A percentile compares a stretch with the other conserved stretches of the same genome.
Evolutionary conservation across 768 basidiomycete species (phyloP).

Genomic region (Imleria badia): DNA sequence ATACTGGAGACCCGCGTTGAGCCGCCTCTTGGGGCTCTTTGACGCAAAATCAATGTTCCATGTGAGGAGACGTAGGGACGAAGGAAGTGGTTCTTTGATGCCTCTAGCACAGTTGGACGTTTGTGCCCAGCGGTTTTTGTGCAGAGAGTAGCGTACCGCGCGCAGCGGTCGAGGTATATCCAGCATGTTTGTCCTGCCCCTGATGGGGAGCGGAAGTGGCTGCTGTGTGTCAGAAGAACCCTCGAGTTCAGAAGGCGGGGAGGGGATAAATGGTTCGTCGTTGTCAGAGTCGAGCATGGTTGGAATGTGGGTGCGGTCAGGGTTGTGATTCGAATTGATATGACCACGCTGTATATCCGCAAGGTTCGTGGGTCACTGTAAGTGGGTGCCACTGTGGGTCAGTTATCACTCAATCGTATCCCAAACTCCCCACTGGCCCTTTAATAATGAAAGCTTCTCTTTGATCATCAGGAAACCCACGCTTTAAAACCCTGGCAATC

Average conservation of each 20-base stretch:
- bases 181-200: constrained; percentile 19
- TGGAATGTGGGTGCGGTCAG: constrained; percentile 4
- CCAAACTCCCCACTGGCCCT: constrained; percentile 1
- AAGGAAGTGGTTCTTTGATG: constrained; percentile 38
- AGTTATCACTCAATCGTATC: background rate
- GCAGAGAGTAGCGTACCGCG: constrained; percentile 33
- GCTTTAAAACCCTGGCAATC: constrained; percentile 14
- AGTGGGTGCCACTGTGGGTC: background rate
- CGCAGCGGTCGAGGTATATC: constrained; percentile 31
- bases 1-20: constrained; percentile 49
- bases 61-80: constrained; percentile 55
- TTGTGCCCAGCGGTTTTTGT: constrained; percentile 33
- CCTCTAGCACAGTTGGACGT: constrained; percentile 36
- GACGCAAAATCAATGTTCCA: constrained; percentile 69
- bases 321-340: constrained; percentile 10
- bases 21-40: constrained; percentile 40
- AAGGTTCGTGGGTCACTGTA: constrained; percentile 7
- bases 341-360: constrained; percentile 13
- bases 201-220: constrained; percentile 14
- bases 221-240: constrained; percentile 29
- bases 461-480: constrained; percentile 12
- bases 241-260: constrained; percentile 26
- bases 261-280: constrained; percentile 32
- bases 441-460: constrained; percentile 13
- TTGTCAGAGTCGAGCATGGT: constrained; percentile 29